Conservation (phyloP, 2,329 filamentous ascomycete species). For the Botrytis deweyae region DNA sequence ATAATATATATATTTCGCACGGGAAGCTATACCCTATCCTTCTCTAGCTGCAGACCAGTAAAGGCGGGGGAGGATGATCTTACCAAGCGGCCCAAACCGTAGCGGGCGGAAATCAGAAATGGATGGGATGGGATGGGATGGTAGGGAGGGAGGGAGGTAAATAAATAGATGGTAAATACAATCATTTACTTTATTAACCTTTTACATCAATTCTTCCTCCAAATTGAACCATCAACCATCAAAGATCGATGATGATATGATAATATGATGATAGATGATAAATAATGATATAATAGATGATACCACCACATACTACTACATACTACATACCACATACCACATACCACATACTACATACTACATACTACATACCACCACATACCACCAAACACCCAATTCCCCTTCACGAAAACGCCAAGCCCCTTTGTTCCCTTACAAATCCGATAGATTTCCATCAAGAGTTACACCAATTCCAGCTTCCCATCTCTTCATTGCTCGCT, state of each 20-base stretch:
- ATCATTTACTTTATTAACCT: too few species aligned
- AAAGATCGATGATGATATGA: neutral
- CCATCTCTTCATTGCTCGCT: neutral
- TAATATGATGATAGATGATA: too few species aligned
- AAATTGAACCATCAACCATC: too few species aligned
- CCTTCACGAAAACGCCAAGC: conserved; percentile 19
- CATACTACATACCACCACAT: too few species aligned
- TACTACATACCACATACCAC: too few species aligned
- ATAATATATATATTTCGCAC: neutral
- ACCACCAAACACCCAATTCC: neutral
- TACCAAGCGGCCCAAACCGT: conserved; percentile 15
- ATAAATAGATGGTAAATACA: too few species aligned
- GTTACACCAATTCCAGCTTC: neutral
- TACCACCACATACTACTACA: too few species aligned
- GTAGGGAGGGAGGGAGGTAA: neutral
- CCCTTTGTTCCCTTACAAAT: conserved; percentile 12
- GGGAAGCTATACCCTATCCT: neutral
- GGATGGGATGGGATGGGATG: neutral
- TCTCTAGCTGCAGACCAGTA: conserved; percentile 3
- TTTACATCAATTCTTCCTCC: neutral
- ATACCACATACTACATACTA: too few species aligned
- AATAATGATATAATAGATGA: neutral
- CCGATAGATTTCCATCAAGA: neutral
- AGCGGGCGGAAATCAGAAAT: neutral
- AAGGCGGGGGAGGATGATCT: neutral